Evolutionary conservation across 352 stramenopile species (phyloP).

Genomic region (Phytophthora nicotianae): DNA sequence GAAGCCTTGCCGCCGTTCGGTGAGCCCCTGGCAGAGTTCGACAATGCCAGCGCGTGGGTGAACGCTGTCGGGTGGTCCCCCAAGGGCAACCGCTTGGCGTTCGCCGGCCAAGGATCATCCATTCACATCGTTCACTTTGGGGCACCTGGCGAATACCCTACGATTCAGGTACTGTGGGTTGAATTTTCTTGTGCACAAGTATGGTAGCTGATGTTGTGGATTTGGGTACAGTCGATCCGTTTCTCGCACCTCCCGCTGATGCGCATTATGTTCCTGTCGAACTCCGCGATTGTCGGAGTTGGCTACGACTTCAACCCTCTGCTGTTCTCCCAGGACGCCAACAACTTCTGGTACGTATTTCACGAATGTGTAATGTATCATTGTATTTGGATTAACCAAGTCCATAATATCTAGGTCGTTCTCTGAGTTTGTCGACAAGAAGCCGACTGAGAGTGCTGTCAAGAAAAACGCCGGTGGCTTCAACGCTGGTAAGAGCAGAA

Average conservation of each 20-base stretch:
- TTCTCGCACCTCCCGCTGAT: conserved; percentile 87
- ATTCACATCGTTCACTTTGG: conserved; percentile 92
- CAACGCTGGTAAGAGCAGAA: conserved; percentile 51
- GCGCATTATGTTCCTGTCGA: conserved; percentile 89
- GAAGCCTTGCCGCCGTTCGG: conserved; percentile 77
- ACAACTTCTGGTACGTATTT: conserved; percentile 70
- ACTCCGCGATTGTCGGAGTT: conserved; percentile 85
- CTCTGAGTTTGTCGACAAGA: conserved; percentile 80
- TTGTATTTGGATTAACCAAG: conserved; percentile 1
- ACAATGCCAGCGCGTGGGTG: conserved; percentile 92
- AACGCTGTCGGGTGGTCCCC: conserved; percentile 93
- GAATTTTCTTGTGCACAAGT: background rate
- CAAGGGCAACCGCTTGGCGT: conserved; percentile 86
- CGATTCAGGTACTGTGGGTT: conserved; percentile 56
- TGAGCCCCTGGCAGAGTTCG: conserved; percentile 83
- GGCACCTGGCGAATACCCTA: conserved; percentile 66
- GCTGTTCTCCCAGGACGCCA: conserved; percentile 82
- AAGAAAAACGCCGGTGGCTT: conserved; percentile 72
- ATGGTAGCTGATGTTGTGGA: background rate
- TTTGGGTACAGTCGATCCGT: conserved; percentile 73
- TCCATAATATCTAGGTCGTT: conserved; percentile 51
- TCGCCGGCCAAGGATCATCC: conserved; percentile 91
- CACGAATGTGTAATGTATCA: conserved; percentile 7
- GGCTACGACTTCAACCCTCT: conserved; percentile 94
- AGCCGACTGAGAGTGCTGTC: conserved; percentile 54